A percentile compares a stretch with the other conserved stretches of the same genome.
Conservation (phyloP, 31 red algal species). For the Porphyra umbilicalis region DNA sequence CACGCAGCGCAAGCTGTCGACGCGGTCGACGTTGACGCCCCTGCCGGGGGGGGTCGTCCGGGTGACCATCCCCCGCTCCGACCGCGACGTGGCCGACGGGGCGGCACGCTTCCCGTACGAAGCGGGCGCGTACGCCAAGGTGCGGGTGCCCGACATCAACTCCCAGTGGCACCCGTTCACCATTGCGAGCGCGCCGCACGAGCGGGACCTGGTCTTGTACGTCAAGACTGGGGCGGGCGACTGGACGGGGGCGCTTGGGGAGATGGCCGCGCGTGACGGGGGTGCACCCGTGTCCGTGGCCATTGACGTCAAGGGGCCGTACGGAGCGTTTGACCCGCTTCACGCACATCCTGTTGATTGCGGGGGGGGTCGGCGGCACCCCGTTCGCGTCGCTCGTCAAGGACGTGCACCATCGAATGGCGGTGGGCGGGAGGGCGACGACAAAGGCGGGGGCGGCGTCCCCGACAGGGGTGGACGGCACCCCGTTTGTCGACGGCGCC, state of each 20-base stretch:
- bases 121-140: slow-evolving; percentile 36
- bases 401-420: not conserved
- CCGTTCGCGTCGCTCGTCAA: not conserved
- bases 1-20: not conserved
- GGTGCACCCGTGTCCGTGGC: not conserved
- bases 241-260: not conserved
- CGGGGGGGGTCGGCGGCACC: not conserved
- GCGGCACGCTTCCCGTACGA: slow-evolving; percentile 7
- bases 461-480: not conserved
- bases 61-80: slow-evolving; percentile 2
- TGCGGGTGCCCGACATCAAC: slow-evolving; percentile 28
- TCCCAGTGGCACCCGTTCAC: slow-evolving; percentile 50
- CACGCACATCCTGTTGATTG: not conserved
- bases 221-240: slow-evolving; percentile 9
- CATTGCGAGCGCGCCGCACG: slow-evolving; percentile 23
- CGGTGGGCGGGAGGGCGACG: not conserved
- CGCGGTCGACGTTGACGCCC: not conserved
- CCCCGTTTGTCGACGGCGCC: not conserved
- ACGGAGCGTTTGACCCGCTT: not conserved
- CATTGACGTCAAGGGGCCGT: not conserved
- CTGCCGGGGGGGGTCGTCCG: slow-evolving; percentile 2
- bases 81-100: not conserved
- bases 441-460: not conserved
- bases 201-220: slow-evolving; percentile 7
- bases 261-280: not conserved